Evolutionary conservation across 495 filamentous ascomycete genomes (phyloP).

Genomic region (Neurospora sp.): DNA sequence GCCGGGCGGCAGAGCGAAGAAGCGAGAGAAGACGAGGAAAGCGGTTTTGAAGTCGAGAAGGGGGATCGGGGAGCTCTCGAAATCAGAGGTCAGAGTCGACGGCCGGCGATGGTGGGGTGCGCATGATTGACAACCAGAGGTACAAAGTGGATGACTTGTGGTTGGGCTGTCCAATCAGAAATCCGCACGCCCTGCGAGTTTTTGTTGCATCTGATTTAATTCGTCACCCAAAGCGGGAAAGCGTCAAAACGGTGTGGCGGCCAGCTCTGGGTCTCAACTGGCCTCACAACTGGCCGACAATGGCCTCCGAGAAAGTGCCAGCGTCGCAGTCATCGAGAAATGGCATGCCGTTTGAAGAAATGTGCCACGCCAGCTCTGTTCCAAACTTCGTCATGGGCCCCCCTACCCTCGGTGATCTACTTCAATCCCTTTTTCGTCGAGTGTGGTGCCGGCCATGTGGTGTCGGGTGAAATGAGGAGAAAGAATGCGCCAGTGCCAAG

Average conservation of each 20-base stretch:
- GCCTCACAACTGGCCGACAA: neutral
- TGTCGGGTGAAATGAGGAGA: neutral
- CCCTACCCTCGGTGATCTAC: neutral
- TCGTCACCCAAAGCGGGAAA: constrained; percentile 20
- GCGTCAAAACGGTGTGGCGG: constrained; percentile 15
- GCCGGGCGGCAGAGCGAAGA: constrained; percentile 13
- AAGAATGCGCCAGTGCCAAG: neutral
- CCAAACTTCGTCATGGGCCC: neutral
- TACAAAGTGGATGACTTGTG: constrained; percentile 28
- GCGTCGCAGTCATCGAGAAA: neutral
- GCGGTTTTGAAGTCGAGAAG: constrained; percentile 3
- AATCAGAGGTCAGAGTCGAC: constrained; percentile 21
- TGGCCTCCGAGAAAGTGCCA: constrained; percentile 8
- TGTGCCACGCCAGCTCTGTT: neutral
- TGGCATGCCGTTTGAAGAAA: neutral
- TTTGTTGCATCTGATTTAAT: constrained; percentile 20
- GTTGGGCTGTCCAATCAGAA: constrained; percentile 35
- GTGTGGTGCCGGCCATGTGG: neutral
- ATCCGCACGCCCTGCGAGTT: constrained; percentile 16
- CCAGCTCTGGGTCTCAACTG: constrained; percentile 1
- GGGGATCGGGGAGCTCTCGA: constrained; percentile 24
- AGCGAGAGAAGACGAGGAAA: constrained; percentile 21
- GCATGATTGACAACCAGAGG: constrained; percentile 28
- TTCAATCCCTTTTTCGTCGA: neutral
- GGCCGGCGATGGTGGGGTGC: constrained; percentile 19